Evolutionary conservation across 2,329 filamentous ascomycete genomes (phyloP).

Genomic region (Xylariaceae sp.): DNA sequence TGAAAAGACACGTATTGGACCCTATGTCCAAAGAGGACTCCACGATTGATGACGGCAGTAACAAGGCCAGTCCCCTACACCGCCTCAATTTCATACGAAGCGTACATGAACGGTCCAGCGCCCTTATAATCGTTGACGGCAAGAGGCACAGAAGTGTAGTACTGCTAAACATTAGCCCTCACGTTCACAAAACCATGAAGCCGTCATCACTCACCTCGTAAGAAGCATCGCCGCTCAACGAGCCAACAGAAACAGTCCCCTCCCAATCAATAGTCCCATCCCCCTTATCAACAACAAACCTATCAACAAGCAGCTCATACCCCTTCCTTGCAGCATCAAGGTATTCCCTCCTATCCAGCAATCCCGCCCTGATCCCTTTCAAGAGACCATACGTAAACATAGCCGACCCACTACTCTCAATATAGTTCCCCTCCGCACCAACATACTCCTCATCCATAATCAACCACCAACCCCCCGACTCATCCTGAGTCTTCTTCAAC

Average conservation of each 20-base stretch:
- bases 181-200: not conserved
- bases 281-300: conserved; percentile 41
- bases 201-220: conserved; percentile 40
- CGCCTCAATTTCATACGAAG: conserved; percentile 33
- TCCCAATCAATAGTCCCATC: conserved; percentile 47
- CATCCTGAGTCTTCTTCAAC: conserved; percentile 40
- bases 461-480: conserved; percentile 51
- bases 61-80: not conserved
- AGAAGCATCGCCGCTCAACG: conserved; percentile 41
- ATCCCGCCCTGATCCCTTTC: conserved; percentile 39
- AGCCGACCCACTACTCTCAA: conserved; percentile 54
- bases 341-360: conserved; percentile 32
- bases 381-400: conserved; percentile 53
- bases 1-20: no score
- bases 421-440: conserved; percentile 49
- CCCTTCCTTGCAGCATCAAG: conserved; percentile 38
- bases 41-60: not conserved
- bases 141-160: conserved; percentile 39
- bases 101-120: conserved; percentile 37
- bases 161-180: conserved; percentile 27
- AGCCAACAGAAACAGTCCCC: conserved; percentile 48
- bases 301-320: conserved; percentile 39
- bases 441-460: conserved; percentile 48
- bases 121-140: conserved; percentile 36
- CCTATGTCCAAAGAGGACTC: not conserved